These are phyloP conservation scores for Parachlorella kessleri DNA, from an alignment of 139 green algal genomes.

Conservation along the genomic window DNA sequence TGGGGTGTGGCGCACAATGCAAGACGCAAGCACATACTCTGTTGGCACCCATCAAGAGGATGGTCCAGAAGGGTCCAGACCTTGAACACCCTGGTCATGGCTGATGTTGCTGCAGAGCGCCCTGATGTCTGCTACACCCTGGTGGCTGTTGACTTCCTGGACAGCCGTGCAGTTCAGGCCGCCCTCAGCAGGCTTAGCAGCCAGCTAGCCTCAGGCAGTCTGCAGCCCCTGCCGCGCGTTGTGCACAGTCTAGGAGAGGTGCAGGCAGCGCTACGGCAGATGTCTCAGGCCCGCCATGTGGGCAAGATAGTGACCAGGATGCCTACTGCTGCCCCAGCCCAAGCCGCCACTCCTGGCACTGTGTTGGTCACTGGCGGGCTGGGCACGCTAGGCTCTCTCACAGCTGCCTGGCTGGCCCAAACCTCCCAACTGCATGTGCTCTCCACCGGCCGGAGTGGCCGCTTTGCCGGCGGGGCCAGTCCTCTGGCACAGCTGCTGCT, in stretches of 20 bases:
- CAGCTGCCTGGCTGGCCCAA: constrained; percentile 62
- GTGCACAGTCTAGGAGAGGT: constrained; percentile 50
- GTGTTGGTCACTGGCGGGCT: constrained; percentile 74
- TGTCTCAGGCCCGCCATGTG: constrained; percentile 83
- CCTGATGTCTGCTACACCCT: constrained; percentile 76
- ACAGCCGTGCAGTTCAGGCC: constrained; percentile 44
- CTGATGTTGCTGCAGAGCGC: constrained; percentile 51
- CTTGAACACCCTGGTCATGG: too few species aligned
- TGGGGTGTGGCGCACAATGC: too few species aligned
- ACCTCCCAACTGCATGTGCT: constrained; percentile 32
- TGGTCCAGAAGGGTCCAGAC: too few species aligned
- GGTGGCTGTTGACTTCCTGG: constrained; percentile 89
- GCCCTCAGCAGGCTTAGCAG: constrained; percentile 36
- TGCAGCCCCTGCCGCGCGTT: constrained; percentile 54
- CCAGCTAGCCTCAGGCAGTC: constrained; percentile 46
- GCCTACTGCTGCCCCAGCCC: constrained; percentile 1
- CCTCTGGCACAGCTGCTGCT: constrained; percentile 8
- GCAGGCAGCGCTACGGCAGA: constrained; percentile 77
- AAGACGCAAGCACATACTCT: too few species aligned
- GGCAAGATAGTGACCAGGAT: constrained; percentile 81
- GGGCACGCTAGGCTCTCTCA: constrained; percentile 69
- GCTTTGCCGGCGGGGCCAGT: not conserved
- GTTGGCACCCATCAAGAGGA: too few species aligned
- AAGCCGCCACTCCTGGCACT: not conserved
- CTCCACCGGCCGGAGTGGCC: constrained; percentile 63